Conservation (phyloP, 805 yeast genomes). For the Wickerhamiella parazyma region DNA sequence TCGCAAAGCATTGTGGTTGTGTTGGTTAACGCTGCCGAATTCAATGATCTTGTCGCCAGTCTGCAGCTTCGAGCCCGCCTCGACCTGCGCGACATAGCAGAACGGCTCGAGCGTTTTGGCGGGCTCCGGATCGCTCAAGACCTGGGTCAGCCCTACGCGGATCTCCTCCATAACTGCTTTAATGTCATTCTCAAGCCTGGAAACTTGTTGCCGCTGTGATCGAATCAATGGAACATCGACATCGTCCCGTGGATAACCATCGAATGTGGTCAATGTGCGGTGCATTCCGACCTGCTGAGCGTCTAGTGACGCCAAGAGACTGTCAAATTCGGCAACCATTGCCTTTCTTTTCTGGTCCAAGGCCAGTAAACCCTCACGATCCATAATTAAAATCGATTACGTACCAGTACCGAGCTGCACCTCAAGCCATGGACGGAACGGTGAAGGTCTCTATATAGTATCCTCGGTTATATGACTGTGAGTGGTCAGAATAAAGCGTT, state of each 20-base stretch:
- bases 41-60: constrained; percentile 40
- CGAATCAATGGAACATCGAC: constrained; percentile 64
- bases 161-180: constrained; percentile 35
- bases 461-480: too few species aligned
- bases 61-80: constrained; percentile 51
- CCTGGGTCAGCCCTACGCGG: constrained; percentile 34
- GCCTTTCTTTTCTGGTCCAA: constrained; percentile 18
- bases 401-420: too few species aligned
- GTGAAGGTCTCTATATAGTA: too few species aligned
- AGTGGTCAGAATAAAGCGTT: too few species aligned
- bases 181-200: constrained; percentile 59
- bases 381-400: too few species aligned
- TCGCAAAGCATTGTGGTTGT: constrained; percentile 39
- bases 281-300: constrained; percentile 45
- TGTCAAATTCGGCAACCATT: constrained; percentile 32
- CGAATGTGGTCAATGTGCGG: constrained; percentile 47
- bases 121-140: constrained; percentile 18
- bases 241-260: constrained; percentile 80
- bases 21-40: constrained; percentile 42
- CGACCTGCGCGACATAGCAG: constrained; percentile 34
- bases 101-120: constrained; percentile 2
- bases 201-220: constrained; percentile 46
- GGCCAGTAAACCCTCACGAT: too few species aligned
- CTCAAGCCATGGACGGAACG: too few species aligned
- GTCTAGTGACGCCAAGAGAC: constrained; percentile 32